phyloP scores from a whole-genome alignment of 1,284 basidiomycete genomes.

The Ustilago curta region DNA sequence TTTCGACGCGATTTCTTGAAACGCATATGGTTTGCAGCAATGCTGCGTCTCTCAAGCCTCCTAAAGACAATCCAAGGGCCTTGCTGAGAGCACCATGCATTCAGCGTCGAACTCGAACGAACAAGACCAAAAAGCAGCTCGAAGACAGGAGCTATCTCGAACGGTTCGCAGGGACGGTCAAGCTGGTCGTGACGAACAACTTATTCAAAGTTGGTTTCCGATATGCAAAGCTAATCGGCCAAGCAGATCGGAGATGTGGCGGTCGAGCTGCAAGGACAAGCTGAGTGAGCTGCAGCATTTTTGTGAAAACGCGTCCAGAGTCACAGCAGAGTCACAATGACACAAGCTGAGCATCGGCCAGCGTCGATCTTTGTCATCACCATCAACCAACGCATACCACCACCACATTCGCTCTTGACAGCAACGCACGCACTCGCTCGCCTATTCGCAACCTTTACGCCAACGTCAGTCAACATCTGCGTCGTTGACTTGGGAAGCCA shows the following conservation, averaged over 20 bases:
- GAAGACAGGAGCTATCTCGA: too few relatives aligned
- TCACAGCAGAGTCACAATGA: too few relatives aligned
- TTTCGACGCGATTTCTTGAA: neutral
- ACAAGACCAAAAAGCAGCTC: too few relatives aligned
- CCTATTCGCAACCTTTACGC: neutral
- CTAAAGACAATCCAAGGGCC: too few relatives aligned
- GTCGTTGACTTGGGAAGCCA: conserved; percentile 17
- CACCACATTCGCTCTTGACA: neutral
- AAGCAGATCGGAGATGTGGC: conserved; percentile 4
- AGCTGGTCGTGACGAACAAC: too few relatives aligned
- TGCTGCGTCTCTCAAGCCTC: too few relatives aligned
- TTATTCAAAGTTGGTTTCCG: too few relatives aligned
- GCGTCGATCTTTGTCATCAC: neutral
- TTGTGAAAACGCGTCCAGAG: conserved; percentile 24
- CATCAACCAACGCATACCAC: conserved; percentile 2
- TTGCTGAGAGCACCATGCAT: too few relatives aligned
- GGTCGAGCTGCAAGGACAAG: conserved; percentile 3
- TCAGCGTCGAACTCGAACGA: too few relatives aligned
- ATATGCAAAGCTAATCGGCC: too few relatives aligned
- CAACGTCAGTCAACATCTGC: conserved; percentile 19
- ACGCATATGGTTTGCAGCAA: neutral
- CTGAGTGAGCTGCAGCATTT: conserved; percentile 25
- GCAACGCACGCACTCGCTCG: neutral
- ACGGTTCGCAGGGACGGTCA: too few relatives aligned
- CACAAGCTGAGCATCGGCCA: conserved; percentile 22